Evolutionary conservation across 2,329 filamentous ascomycete genomes (phyloP), one percentile per base, ranked within the genome.

Genomic region (Pseudogymnoascus sp.): DNA sequence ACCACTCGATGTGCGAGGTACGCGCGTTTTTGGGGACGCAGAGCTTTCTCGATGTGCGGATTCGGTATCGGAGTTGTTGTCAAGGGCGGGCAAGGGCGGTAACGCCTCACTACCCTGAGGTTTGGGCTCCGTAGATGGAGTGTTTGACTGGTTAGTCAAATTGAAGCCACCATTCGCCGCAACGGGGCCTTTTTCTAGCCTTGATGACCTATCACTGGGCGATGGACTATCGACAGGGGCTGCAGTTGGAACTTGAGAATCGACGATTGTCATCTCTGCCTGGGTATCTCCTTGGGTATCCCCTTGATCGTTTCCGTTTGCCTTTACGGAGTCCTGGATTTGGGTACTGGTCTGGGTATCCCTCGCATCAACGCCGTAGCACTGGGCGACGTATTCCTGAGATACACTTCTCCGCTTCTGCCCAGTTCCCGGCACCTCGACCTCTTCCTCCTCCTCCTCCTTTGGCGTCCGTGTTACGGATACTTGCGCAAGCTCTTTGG

Each of bases 381-480:
- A 68, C 59, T 71, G 70, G 7, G 67, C 65, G 12, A 68, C 42
- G 21, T 69, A 69, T 2, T 70, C 67, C 9, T 73, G 48, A 55
- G 48, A 55, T 55, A 55, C 27, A 12, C 48, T 55, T 9, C 48
- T n/a, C 2, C 48, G 48, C 15, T 21, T 55, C 12, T 39, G 35
- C 8, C 58, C 58, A 17, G 35, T 59, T 27, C 31, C 58, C 8
- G 58, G 58, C 2, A 59, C 58, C 38, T 59, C 58, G 38, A 59
- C 58, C 3, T 59, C 58, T 1, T 59, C 58, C 27, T 48, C 42
- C 13, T 55, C 42, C 9, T 51, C 48, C 48, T 33, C 48, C 15
- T 55, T 55, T n/a, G 48, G 48, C n/a, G 29, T 9, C 1, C 29
- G 48, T 5, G 29, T 55, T 8, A 55, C 48, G 4, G 48, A 55